Percentiles rank a stretch among this genome's conserved stretches.
Evolutionary conservation across 495 filamentous ascomycete genomes (phyloP).

Genomic region (Neurospora pannonica): DNA sequence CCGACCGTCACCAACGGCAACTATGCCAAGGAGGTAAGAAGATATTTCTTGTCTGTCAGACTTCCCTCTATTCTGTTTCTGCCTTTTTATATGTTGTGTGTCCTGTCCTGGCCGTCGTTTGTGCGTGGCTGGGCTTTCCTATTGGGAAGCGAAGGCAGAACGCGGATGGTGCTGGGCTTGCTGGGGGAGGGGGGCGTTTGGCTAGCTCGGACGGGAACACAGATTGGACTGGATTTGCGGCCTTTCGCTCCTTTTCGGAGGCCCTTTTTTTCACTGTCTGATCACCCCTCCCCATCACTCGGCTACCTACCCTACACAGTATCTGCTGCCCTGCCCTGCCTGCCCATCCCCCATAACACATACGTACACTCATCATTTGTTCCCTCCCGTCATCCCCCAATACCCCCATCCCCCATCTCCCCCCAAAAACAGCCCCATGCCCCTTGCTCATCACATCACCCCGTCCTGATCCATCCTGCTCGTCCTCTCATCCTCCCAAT

Average conservation of each 20-base stretch:
- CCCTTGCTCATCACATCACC: background rate
- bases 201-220: background rate
- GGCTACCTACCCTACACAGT: background rate
- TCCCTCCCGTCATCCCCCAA: background rate
- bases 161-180: background rate
- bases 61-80: constrained; percentile 3
- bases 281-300: background rate
- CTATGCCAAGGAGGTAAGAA: constrained; percentile 34
- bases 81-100: constrained; percentile 1
- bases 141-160: background rate
- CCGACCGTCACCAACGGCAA: constrained; percentile 33
- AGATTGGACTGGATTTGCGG: background rate
- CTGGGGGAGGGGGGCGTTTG: background rate
- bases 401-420: background rate
- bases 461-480: background rate
- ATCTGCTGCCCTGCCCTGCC: background rate
- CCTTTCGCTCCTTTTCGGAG: background rate
- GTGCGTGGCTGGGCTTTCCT: background rate
- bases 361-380: background rate
- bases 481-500: constrained; percentile 1
- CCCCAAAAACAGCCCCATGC: background rate
- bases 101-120: constrained; percentile 2
- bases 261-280: background rate
- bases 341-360: background rate
- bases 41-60: constrained; percentile 5